Evolutionary conservation across 257 asterid species (phyloP).

Genomic region (Echium plantagineum): DNA sequence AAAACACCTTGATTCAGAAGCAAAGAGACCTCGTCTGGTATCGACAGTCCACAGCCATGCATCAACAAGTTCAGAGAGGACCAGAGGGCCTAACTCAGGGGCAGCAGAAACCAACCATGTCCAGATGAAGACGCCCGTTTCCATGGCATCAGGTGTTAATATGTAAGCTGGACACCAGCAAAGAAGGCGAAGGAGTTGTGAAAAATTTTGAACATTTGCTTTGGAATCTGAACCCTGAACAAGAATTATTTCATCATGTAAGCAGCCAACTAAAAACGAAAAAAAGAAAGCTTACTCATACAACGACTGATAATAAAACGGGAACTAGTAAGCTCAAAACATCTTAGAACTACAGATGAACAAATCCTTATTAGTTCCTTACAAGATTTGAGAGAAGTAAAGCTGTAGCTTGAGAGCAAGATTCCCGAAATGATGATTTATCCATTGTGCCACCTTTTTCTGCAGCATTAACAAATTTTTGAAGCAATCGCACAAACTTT

Average conservation of each 20-base stretch:
- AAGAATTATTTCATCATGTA: slow-evolving; percentile 15
- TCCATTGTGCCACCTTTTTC: slow-evolving; percentile 88
- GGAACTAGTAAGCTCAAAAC: background rate
- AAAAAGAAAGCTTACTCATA: slow-evolving; percentile 1
- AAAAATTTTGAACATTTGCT: slow-evolving; percentile 72
- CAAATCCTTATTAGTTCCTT: background rate
- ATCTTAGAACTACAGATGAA: background rate
- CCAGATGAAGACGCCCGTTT: slow-evolving; percentile 96
- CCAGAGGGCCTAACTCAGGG: slow-evolving; percentile 87
- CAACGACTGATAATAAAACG: slow-evolving; percentile 9
- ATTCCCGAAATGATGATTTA: slow-evolving; percentile 76
- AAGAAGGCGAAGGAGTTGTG: slow-evolving; percentile 97
- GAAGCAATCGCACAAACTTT: slow-evolving; percentile 74
- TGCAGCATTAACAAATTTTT: slow-evolving; percentile 70
- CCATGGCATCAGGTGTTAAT: slow-evolving; percentile 89
- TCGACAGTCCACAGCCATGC: slow-evolving; percentile 99
- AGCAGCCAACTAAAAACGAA: slow-evolving; percentile 6
- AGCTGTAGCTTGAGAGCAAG: slow-evolving; percentile 99
- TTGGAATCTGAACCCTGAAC: slow-evolving; percentile 75
- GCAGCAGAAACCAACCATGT: slow-evolving; percentile 99
- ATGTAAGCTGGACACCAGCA: slow-evolving; percentile 99
- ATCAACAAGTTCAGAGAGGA: slow-evolving; percentile 98
- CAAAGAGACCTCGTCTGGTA: slow-evolving; percentile 95
- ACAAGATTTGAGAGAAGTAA: slow-evolving; percentile 92
- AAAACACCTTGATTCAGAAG: slow-evolving; percentile 61